phyloP scores from a whole-genome alignment of 2,329 filamentous ascomycete species.

The Rutstroemia sydowiana region DNA sequence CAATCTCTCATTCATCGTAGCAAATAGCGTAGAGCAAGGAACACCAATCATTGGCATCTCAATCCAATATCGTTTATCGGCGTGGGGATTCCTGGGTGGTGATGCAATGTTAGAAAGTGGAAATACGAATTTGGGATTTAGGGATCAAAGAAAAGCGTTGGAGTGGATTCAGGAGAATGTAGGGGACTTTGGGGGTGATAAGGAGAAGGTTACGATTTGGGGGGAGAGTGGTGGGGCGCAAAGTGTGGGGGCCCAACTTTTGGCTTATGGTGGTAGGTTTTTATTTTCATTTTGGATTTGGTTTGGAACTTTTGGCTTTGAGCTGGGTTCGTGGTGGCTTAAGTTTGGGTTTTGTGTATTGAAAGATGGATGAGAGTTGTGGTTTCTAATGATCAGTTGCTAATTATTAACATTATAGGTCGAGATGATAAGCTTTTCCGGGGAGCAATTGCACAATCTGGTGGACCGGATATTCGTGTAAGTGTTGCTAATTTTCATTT shows the following conservation, averaged over 20 bases:
- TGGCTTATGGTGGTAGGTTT: conserved; percentile 38
- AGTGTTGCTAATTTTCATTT: no score
- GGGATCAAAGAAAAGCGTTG: conserved; percentile 37
- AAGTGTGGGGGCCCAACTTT: conserved; percentile 19
- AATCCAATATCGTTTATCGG: conserved; percentile 39
- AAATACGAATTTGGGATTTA: conserved; percentile 38
- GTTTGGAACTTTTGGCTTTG: no score
- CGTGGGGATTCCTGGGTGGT: conserved; percentile 40
- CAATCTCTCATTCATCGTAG: conserved; percentile 20
- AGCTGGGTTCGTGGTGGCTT: no score
- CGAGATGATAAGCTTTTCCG: conserved; percentile 48
- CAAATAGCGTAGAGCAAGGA: conserved; percentile 35
- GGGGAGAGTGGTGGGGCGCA: conserved; percentile 34
- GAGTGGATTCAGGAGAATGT: conserved; percentile 40
- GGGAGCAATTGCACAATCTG: conserved; percentile 41
- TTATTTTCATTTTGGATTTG: not conserved
- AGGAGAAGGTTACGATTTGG: conserved; percentile 38
- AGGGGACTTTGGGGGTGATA: conserved; percentile 37
- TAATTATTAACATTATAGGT: conserved; percentile 26
- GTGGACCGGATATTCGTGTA: conserved; percentile 22
- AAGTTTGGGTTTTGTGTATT: no score
- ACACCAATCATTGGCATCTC: conserved; percentile 40
- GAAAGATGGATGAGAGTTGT: no score
- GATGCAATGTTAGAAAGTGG: conserved; percentile 33
- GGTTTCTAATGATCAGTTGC: no score